Conservation (phyloP, 768 basidiomycete genomes). For the Podaxis mareebaensis region DNA sequence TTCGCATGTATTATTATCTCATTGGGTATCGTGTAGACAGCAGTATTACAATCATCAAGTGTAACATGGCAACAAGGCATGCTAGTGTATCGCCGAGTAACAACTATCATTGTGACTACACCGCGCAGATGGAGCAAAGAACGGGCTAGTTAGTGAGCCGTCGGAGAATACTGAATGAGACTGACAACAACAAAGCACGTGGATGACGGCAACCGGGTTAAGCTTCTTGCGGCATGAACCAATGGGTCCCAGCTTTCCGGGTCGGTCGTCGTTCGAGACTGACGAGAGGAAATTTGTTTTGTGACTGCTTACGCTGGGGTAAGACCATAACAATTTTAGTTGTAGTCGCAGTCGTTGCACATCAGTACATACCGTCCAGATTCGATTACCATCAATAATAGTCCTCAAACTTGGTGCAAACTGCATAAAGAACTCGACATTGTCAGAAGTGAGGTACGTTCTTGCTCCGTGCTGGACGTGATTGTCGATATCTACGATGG, state of each 20-base stretch:
- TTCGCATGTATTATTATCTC: background rate
- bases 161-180: background rate
- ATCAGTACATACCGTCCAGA: slow-evolving; percentile 16
- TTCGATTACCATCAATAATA: slow-evolving; percentile 15
- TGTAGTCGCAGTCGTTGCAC: background rate
- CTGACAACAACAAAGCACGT: background rate
- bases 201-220: slow-evolving; percentile 6
- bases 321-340: background rate
- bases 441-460: slow-evolving; percentile 9
- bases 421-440: slow-evolving; percentile 12
- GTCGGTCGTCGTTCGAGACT: slow-evolving; percentile 4
- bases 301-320: background rate
- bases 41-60: background rate
- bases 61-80: slow-evolving; percentile 1
- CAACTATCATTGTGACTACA: background rate
- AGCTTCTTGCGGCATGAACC: slow-evolving; percentile 12
- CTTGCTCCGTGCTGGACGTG: slow-evolving; percentile 16
- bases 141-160: background rate
- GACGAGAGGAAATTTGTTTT: background rate
- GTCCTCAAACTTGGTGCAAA: slow-evolving; percentile 14
- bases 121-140: background rate
- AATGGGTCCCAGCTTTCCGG: slow-evolving; percentile 10
- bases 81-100: background rate
- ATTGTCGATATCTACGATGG: slow-evolving; percentile 12
- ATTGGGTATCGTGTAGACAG: background rate